Evolutionary conservation across 2,329 filamentous ascomycete genomes (phyloP).

Genomic region (Scedosporium aurantiacum): DNA sequence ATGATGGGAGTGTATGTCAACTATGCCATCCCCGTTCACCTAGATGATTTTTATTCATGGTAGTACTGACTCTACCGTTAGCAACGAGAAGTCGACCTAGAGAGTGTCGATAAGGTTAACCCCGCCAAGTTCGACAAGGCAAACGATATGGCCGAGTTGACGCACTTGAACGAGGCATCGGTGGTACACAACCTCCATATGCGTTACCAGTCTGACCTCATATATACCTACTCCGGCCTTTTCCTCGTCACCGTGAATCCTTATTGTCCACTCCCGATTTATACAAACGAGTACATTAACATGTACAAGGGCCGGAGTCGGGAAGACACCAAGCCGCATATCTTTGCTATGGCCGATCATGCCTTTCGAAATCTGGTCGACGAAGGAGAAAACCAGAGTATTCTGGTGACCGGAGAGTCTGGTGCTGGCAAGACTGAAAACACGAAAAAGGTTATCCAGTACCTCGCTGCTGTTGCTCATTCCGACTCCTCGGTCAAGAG

Average conservation of each 20-base stretch:
- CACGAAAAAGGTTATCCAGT: constrained; percentile 98
- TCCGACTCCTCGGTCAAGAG: constrained; percentile 60
- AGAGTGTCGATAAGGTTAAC: constrained; percentile 96
- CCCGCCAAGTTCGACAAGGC: constrained; percentile 99
- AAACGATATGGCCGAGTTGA: constrained; percentile 97
- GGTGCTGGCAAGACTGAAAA: constrained; percentile 98
- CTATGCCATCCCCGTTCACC: not conserved
- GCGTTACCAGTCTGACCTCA: constrained; percentile 89
- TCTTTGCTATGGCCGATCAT: constrained; percentile 94
- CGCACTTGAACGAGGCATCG: constrained; percentile 93
- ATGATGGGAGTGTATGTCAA: constrained; percentile 69
- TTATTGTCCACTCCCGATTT: constrained; percentile 89
- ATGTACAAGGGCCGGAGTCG: constrained; percentile 90
- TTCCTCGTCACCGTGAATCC: constrained; percentile 97
- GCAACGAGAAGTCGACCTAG: constrained; percentile 77
- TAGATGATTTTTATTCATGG: not conserved
- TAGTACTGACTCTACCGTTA: constrained; percentile 23
- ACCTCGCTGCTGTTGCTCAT: constrained; percentile 86
- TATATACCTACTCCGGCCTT: constrained; percentile 95
- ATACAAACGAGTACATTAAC: constrained; percentile 91
- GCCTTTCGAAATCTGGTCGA: constrained; percentile 93
- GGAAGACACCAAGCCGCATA: constrained; percentile 94
- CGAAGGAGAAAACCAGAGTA: constrained; percentile 92
- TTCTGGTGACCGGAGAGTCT: constrained; percentile 94
- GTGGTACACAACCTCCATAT: constrained; percentile 95